Conservation (phyloP, 73 alveolate species). For the Breviolum minutum region DNA sequence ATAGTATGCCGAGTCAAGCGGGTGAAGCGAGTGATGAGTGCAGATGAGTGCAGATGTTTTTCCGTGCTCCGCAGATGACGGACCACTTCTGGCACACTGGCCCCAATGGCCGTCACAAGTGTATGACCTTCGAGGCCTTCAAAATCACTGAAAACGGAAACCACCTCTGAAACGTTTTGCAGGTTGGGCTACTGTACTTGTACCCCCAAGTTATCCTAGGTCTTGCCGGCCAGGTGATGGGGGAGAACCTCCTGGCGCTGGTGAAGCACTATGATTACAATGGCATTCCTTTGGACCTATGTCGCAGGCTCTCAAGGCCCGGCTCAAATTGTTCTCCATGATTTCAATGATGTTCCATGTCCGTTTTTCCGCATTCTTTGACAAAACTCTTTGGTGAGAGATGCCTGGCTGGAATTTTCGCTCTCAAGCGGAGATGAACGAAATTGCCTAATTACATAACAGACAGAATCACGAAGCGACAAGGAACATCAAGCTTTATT, state of each 20-base stretch:
- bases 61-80: constrained; percentile 63
- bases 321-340: too few relatives aligned
- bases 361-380: too few relatives aligned
- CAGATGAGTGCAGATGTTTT: too few relatives aligned
- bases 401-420: too few relatives aligned
- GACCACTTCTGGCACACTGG: constrained; percentile 97
- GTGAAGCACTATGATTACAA: constrained; percentile 63
- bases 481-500: too few relatives aligned
- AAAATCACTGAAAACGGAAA: background rate
- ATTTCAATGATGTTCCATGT: too few relatives aligned
- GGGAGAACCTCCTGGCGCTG: constrained; percentile 97
- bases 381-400: too few relatives aligned
- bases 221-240: constrained; percentile 97
- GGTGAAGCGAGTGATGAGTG: background rate
- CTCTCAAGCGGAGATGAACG: too few relatives aligned
- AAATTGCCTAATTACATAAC: too few relatives aligned
- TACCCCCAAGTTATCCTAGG: background rate
- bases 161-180: background rate
- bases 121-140: constrained; percentile 94
- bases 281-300: constrained; percentile 50
- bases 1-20: too few relatives aligned
- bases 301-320: constrained; percentile 58
- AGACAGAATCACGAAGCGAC: too few relatives aligned
- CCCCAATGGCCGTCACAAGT: constrained; percentile 96
- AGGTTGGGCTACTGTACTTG: background rate